Conservation (phyloP, 345 rosid species). For the Nephelium lappaceum region DNA sequence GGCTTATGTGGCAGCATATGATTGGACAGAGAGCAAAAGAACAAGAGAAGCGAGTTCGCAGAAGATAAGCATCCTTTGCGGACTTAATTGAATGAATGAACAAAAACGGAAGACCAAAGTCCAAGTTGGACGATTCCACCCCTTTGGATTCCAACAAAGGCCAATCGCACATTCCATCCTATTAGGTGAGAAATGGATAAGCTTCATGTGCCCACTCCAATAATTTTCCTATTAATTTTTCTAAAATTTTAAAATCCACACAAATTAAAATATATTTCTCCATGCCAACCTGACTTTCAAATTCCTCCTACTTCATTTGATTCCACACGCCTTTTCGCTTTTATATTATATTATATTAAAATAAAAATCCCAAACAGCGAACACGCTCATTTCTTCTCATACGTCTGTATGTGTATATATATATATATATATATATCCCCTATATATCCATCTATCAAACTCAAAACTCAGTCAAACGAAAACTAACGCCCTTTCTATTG, state of each 20-base stretch:
- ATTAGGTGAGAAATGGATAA: conserved; percentile 42
- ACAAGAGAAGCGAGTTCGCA: not conserved
- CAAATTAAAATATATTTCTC: not conserved
- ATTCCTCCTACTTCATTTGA: conserved; percentile 22
- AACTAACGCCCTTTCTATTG: not conserved
- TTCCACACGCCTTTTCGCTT: conserved; percentile 29
- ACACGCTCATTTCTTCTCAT: not conserved
- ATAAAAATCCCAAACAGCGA: not conserved
- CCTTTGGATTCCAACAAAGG: not conserved
- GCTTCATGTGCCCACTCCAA: conserved; percentile 19
- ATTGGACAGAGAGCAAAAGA: not conserved
- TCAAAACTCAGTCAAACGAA: not conserved
- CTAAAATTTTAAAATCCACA: not conserved
- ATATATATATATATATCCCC: conserved; percentile 15
- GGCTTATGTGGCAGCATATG: not conserved
- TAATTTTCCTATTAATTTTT: not conserved
- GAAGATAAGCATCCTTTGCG: conserved; percentile 11
- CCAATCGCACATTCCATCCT: conserved; percentile 8
- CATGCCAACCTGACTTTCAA: conserved; percentile 19
- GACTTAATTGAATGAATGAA: conserved; percentile 6
- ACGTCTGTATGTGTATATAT: too few relatives aligned
- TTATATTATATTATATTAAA: not conserved
- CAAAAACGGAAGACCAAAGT: conserved; percentile 19
- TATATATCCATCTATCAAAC: not conserved
- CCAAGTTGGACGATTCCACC: conserved; percentile 19